A percentile compares a stretch with the other conserved stretches of the same genome.
These are phyloP conservation scores for Karstenula rhodostoma DNA, from an alignment of 2,329 filamentous ascomycete species.

Conservation along the genomic window DNA sequence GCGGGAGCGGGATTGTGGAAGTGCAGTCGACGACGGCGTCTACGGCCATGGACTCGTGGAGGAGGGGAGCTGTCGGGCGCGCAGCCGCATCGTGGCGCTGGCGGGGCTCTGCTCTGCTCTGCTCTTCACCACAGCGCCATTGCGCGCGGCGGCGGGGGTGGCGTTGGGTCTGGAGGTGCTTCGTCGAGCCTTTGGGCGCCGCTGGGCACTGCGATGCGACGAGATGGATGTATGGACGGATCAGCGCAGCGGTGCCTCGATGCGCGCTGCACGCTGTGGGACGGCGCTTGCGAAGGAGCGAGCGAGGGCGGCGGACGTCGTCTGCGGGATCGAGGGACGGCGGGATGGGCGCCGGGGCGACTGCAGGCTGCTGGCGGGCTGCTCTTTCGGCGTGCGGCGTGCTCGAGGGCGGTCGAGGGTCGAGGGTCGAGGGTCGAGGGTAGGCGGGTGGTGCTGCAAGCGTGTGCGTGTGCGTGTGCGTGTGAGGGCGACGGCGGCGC, in stretches of 20 bases:
- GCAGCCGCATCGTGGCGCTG: slow-evolving; percentile 33
- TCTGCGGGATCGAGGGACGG: slow-evolving; percentile 24
- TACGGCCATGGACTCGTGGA: slow-evolving; percentile 22
- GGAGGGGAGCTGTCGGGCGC: slow-evolving; percentile 42
- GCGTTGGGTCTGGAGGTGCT: background rate
- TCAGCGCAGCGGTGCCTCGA: slow-evolving; percentile 1
- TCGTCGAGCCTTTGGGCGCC: background rate
- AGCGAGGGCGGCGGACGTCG: slow-evolving; percentile 18
- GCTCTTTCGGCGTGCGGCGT: too few relatives aligned
- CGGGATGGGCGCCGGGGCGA: background rate
- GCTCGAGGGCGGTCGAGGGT: background rate
- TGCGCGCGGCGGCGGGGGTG: slow-evolving; percentile 20
- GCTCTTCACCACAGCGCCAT: slow-evolving; percentile 40
- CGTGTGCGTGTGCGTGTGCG: slow-evolving; percentile 18
- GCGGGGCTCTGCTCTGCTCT: background rate
- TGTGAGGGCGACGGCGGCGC: slow-evolving; percentile 30
- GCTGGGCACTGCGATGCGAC: background rate
- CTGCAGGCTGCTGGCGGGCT: background rate
- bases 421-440: too few relatives aligned
- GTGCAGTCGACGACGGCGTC: slow-evolving; percentile 49
- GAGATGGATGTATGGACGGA: too few relatives aligned
- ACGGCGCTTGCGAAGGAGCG: slow-evolving; percentile 29
- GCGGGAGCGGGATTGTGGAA: too few relatives aligned
- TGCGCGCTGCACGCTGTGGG: slow-evolving; percentile 21
- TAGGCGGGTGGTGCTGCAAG: slow-evolving; percentile 18